These are phyloP conservation scores for Daedaleopsis sinensis DNA, from an alignment of 768 basidiomycete genomes.

Conservation along the genomic window DNA sequence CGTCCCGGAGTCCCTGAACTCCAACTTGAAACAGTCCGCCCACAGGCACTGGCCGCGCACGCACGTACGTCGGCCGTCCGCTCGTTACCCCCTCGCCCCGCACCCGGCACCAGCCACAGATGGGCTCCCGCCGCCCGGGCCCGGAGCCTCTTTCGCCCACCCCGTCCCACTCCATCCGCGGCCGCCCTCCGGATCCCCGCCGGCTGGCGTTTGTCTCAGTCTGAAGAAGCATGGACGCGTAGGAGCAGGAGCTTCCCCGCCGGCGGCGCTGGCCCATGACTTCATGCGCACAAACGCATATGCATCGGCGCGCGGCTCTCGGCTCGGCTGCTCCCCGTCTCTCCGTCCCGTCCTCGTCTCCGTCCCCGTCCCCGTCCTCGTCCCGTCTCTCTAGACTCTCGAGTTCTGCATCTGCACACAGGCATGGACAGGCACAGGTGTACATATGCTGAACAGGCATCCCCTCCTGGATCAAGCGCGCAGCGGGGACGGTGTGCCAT, in stretches of 20 bases:
- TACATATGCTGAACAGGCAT: too few species aligned
- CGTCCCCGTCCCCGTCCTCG: neutral
- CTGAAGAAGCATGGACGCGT: neutral
- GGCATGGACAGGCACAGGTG: too few species aligned
- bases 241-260: neutral
- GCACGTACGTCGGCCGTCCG: constrained; percentile 6
- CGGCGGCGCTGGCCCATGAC: neutral
- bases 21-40: neutral
- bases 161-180: neutral
- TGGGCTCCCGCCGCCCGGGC: too few species aligned
- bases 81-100: constrained; percentile 2
- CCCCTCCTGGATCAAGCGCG: too few species aligned
- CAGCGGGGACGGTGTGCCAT: too few species aligned
- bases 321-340: neutral
- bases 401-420: too few species aligned
- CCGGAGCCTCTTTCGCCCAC: too few species aligned
- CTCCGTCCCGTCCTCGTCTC: neutral
- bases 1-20: neutral
- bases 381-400: neutral
- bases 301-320: too few species aligned
- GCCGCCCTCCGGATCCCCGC: neutral
- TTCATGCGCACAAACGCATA: too few species aligned
- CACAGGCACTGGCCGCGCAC: neutral
- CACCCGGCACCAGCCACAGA: neutral
- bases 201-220: neutral